phyloP scores from a whole-genome alignment of 1,139 yeast species.

The Candida albicans region DNA sequence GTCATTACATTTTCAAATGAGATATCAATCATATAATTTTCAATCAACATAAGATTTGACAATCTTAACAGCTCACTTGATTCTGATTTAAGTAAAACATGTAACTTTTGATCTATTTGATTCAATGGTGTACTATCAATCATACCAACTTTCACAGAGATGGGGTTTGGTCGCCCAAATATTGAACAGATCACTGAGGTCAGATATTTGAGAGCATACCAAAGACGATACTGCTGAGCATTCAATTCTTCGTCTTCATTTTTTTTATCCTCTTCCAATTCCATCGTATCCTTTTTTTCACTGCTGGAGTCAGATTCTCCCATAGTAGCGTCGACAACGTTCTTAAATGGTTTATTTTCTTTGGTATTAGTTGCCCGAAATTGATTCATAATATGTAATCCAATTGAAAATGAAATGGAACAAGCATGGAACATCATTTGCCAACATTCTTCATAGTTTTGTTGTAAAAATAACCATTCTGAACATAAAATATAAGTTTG shows the following conservation, averaged over 20 bases:
- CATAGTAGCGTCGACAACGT: slow-evolving; percentile 10
- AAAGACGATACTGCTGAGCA: slow-evolving; percentile 40
- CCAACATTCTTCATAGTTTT: slow-evolving; percentile 52
- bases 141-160: slow-evolving; percentile 49
- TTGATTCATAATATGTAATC: slow-evolving; percentile 48
- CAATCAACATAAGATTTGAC: slow-evolving; percentile 53
- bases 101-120: slow-evolving; percentile 23
- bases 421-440: slow-evolving; percentile 50
- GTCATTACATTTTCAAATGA: slow-evolving; percentile 37
- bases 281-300: slow-evolving; percentile 6
- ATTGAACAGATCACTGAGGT: slow-evolving; percentile 53
- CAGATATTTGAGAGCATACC: slow-evolving; percentile 51
- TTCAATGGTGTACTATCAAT: slow-evolving; percentile 18
- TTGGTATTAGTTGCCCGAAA: slow-evolving; percentile 18
- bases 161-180: slow-evolving; percentile 57
- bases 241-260: slow-evolving; percentile 32
- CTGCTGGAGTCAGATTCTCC: slow-evolving; percentile 14
- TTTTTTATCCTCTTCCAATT: slow-evolving; percentile 9
- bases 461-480: slow-evolving; percentile 50
- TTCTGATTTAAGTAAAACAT: slow-evolving; percentile 42
- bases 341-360: slow-evolving; percentile 15
- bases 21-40: slow-evolving; percentile 50
- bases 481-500: slow-evolving; percentile 52
- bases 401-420: slow-evolving; percentile 51
- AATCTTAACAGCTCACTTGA: slow-evolving; percentile 49